Evolutionary conservation across 768 basidiomycete species (phyloP).

Genomic region (Mrakia frigida): DNA sequence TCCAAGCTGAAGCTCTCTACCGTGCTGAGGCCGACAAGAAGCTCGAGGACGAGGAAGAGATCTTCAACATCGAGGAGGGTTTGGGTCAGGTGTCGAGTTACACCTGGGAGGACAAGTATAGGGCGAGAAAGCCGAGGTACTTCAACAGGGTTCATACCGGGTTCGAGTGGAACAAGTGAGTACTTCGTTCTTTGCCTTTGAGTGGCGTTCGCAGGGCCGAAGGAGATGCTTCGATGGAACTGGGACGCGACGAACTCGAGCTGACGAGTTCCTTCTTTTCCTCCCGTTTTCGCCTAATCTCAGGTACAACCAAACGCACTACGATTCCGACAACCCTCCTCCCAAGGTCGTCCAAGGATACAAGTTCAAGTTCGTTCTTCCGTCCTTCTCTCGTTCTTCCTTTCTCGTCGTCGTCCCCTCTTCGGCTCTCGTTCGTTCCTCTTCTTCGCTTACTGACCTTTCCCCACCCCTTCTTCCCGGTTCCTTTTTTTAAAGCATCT

Average conservation of each 20-base stretch:
- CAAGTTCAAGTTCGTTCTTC: conserved; percentile 55
- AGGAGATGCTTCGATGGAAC: not conserved
- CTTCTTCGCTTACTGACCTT: not conserved
- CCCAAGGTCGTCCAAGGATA: conserved; percentile 99
- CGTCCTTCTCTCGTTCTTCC: conserved; percentile 32
- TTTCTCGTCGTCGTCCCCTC: conserved; percentile 48
- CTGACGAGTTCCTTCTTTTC: not conserved
- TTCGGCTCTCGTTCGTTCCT: not conserved
- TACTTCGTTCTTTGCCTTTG: not conserved
- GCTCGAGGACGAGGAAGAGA: conserved; percentile 90
- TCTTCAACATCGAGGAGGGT: conserved; percentile 89
- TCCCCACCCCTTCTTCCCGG: not conserved
- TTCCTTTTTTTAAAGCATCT: conserved; percentile 72
- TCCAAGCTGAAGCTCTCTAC: conserved; percentile 64
- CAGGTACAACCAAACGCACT: conserved; percentile 93
- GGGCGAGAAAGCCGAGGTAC: conserved; percentile 93
- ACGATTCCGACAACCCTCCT: conserved; percentile 99
- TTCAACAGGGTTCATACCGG: conserved; percentile 99
- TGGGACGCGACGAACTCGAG: not conserved
- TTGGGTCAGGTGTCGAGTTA: conserved; percentile 70
- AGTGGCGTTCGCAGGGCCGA: not conserved
- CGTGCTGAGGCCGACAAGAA: conserved; percentile 74
- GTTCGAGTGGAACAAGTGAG: conserved; percentile 93
- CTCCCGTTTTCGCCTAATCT: not conserved
- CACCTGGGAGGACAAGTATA: conserved; percentile 98